Evolutionary conservation across 208 protist species (phyloP).

Genomic region (Crithidia expoeki): DNA sequence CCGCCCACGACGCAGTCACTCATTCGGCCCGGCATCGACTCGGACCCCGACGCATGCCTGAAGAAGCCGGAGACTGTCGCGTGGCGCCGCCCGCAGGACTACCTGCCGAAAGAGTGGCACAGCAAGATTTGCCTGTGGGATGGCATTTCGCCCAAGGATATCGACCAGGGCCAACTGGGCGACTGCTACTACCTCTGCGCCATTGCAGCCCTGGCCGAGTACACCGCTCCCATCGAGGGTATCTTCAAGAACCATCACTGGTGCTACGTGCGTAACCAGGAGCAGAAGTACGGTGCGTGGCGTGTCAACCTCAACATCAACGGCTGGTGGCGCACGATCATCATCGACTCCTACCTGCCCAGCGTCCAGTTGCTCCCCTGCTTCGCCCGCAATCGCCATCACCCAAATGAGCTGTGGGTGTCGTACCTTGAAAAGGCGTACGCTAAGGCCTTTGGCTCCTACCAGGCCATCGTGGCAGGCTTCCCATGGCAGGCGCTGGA

Average conservation of each 20-base stretch:
- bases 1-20: conserved; percentile 49
- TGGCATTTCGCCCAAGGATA: conserved; percentile 53
- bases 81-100: conserved; percentile 63
- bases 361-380: conserved; percentile 41
- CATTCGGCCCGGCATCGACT: conserved; percentile 49
- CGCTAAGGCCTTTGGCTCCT: conserved; percentile 82
- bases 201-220: conserved; percentile 50
- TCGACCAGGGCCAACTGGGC: conserved; percentile 71
- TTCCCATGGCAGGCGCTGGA: conserved; percentile 61
- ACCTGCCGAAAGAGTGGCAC: conserved; percentile 47
- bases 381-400: conserved; percentile 52
- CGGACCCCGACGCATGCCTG: conserved; percentile 29
- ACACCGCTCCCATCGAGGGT: conserved; percentile 37
- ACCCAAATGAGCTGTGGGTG: conserved; percentile 76
- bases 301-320: conserved; percentile 62
- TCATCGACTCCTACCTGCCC: conserved; percentile 75
- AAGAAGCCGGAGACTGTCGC: conserved; percentile 34
- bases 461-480: conserved; percentile 68
- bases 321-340: conserved; percentile 72
- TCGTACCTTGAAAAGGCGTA: conserved; percentile 86
- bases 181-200: conserved; percentile 78
- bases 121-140: conserved; percentile 48
- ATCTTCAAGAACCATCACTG: conserved; percentile 57
- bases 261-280: conserved; percentile 41
- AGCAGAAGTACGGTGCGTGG: conserved; percentile 54